Conservation (phyloP, 179 eudicot genomes). For the Beta macrorhiza region DNA sequence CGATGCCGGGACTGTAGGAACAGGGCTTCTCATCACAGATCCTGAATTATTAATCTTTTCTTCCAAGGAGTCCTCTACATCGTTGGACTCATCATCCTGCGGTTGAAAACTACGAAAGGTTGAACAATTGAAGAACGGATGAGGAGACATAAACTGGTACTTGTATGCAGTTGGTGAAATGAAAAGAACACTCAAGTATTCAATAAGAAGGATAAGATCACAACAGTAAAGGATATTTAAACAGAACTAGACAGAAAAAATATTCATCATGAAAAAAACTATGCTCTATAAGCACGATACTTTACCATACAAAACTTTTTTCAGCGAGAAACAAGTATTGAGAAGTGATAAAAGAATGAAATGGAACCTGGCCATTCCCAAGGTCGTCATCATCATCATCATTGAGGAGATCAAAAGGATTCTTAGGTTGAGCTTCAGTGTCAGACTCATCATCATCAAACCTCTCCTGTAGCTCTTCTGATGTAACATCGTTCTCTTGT, state of each 20-base stretch:
- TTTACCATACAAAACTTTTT: background rate
- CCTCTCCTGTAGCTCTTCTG: constrained; percentile 33
- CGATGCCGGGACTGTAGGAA: constrained; percentile 30
- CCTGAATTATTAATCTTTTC: constrained; percentile 26
- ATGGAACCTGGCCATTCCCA: constrained; percentile 44
- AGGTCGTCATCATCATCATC: constrained; percentile 37
- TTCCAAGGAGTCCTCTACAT: constrained; percentile 26
- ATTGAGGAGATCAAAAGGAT: constrained; percentile 73
- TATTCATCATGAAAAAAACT: background rate
- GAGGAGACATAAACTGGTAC: background rate
- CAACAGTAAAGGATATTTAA: background rate
- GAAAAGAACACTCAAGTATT: background rate
- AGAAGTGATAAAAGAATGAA: constrained; percentile 2
- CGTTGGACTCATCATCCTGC: constrained; percentile 50
- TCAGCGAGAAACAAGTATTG: background rate
- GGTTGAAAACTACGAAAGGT: background rate
- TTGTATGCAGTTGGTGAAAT: constrained; percentile 4
- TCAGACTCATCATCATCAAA: constrained; percentile 42
- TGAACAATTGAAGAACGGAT: background rate
- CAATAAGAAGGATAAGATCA: background rate
- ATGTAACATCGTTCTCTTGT: constrained; percentile 12
- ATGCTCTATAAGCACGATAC: too few relatives aligned
- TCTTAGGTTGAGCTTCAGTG: constrained; percentile 35
- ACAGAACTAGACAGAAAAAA: background rate
- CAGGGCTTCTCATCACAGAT: constrained; percentile 25